Conservation (phyloP, 208 protist species). For the Crithidia acanthocephali region DNA sequence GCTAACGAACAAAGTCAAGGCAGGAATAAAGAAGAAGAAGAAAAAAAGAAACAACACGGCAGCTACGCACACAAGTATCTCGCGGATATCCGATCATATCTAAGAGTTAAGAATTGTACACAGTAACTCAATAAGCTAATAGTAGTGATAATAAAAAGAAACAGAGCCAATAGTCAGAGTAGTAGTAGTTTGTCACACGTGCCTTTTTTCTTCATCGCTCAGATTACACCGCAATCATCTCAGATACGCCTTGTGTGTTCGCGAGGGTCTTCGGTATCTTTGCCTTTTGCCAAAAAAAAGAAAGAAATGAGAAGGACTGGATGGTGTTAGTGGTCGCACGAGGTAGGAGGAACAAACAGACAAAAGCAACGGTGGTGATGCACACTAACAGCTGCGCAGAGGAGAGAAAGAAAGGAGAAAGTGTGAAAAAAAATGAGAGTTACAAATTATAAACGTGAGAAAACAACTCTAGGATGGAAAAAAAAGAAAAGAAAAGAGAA, state of each 20-base stretch:
- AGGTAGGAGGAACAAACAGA: too few relatives aligned
- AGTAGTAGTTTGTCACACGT: not conserved
- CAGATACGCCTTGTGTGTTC: too few relatives aligned
- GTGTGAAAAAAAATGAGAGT: not conserved
- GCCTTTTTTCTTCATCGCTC: too few relatives aligned
- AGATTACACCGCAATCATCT: too few relatives aligned
- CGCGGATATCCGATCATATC: not conserved
- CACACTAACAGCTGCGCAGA: not conserved
- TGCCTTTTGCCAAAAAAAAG: too few relatives aligned
- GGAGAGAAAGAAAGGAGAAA: not conserved
- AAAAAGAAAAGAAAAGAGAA: not conserved
- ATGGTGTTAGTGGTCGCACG: too few relatives aligned
- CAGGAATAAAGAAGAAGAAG: not conserved
- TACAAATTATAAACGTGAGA: slow-evolving; percentile 8
- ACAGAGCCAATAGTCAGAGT: not conserved
- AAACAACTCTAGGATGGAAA: not conserved
- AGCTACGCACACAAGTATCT: not conserved
- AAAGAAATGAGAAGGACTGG: too few relatives aligned
- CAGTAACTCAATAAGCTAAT: too few relatives aligned
- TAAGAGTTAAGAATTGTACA: not conserved
- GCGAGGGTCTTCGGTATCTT: too few relatives aligned
- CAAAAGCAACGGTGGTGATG: not conserved
- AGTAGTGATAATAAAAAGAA: too few relatives aligned
- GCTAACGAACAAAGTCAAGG: too few relatives aligned
- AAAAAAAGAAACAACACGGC: not conserved